Conservation (phyloP, 2,329 filamentous ascomycete genomes). For the Cladosporium cucumerinum region DNA sequence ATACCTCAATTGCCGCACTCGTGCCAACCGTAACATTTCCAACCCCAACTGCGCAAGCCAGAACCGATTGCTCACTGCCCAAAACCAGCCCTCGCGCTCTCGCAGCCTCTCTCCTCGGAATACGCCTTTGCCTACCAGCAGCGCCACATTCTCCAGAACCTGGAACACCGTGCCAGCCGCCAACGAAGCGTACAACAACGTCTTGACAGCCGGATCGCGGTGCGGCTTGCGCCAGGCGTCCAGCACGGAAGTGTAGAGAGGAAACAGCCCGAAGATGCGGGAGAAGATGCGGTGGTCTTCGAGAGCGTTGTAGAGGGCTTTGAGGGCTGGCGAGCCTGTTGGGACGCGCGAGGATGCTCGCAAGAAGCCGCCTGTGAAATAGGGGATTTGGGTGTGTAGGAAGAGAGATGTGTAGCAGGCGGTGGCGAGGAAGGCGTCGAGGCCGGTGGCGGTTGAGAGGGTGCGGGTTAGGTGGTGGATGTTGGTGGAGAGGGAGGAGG, state of each 20-base stretch:
- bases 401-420: slow-evolving; percentile 44
- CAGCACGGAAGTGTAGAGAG: slow-evolving; percentile 67
- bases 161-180: slow-evolving; percentile 68
- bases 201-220: slow-evolving; percentile 45
- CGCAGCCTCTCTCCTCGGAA: slow-evolving; percentile 42
- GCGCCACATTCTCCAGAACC: slow-evolving; percentile 77
- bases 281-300: slow-evolving; percentile 69
- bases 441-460: slow-evolving; percentile 40
- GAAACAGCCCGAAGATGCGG: slow-evolving; percentile 73
- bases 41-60: slow-evolving; percentile 77
- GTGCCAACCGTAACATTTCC: slow-evolving; percentile 65
- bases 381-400: slow-evolving; percentile 39
- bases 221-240: slow-evolving; percentile 35
- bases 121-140: slow-evolving; percentile 70
- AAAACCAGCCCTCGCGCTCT: slow-evolving; percentile 56
- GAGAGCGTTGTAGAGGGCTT: slow-evolving; percentile 60
- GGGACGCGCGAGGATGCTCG: slow-evolving; percentile 36
- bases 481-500: slow-evolving; percentile 9
- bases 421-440: slow-evolving; percentile 43
- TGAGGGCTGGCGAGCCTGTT: slow-evolving; percentile 33
- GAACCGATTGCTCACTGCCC: slow-evolving; percentile 70
- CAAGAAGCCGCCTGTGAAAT: slow-evolving; percentile 32
- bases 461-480: slow-evolving; percentile 27
- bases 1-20: slow-evolving; percentile 42
- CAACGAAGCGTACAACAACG: slow-evolving; percentile 67